Evolutionary conservation across 2,329 filamentous ascomycete species (phyloP).

Genomic region (Trichoderma sp.): DNA sequence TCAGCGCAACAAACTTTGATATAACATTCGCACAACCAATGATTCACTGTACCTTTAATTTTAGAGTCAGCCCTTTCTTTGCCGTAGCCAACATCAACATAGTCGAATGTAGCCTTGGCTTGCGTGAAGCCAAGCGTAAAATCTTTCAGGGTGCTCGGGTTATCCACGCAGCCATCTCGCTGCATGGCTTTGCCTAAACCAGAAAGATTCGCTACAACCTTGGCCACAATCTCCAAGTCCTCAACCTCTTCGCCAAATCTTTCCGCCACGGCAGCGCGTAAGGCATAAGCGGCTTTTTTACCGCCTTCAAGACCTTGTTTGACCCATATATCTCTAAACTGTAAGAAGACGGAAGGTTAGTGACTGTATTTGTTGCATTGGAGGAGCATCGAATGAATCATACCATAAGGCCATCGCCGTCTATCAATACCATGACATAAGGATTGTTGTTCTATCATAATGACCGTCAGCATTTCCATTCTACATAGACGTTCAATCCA

Average conservation of each 20-base stretch:
- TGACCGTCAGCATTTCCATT: not conserved
- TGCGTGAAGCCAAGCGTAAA: conserved; percentile 66
- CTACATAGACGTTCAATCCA: not conserved
- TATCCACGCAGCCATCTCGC: conserved; percentile 52
- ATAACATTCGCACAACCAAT: not conserved
- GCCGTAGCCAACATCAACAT: conserved; percentile 63
- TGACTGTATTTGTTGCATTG: not conserved
- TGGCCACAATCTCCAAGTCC: conserved; percentile 59
- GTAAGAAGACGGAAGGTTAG: conserved; percentile 18
- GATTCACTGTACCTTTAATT: conserved; percentile 55
- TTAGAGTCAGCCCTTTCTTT: conserved; percentile 64
- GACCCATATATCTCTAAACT: conserved; percentile 63
- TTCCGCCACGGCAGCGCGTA: conserved; percentile 53
- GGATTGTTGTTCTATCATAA: conserved; percentile 55
- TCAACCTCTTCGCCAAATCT: conserved; percentile 50
- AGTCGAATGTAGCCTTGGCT: conserved; percentile 63
- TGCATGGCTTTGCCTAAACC: conserved; percentile 56
- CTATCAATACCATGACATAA: conserved; percentile 64
- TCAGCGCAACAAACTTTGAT: not conserved
- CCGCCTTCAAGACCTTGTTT: conserved; percentile 60
- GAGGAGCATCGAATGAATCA: conserved; percentile 21
- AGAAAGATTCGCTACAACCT: conserved; percentile 59
- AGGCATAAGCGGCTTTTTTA: conserved; percentile 54
- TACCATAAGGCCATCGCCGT: conserved; percentile 66
- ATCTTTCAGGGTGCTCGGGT: conserved; percentile 53